Percentiles rank a stretch among this genome's conserved stretches.
These are phyloP conservation scores for Ophiostoma quercus DNA, from an alignment of 2,329 filamentous ascomycete species.

Conservation along the genomic window DNA sequence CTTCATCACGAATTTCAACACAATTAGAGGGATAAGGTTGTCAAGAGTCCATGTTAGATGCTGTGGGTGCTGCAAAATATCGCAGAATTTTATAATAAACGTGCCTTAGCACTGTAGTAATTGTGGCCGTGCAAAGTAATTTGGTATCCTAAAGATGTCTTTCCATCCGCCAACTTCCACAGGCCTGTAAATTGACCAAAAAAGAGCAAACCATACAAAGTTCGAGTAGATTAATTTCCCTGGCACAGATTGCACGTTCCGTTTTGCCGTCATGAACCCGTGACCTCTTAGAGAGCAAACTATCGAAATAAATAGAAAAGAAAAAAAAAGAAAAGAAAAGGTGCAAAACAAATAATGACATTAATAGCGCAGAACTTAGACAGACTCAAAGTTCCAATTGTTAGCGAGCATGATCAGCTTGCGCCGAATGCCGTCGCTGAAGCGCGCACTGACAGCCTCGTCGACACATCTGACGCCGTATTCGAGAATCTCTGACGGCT, in stretches of 20 bases:
- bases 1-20: too few species aligned
- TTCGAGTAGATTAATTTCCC: not conserved
- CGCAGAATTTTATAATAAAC: too few species aligned
- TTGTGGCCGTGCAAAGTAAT: not conserved
- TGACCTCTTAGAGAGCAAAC: not conserved
- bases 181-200: not conserved
- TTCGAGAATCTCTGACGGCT: constrained; percentile 37
- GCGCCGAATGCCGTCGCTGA: constrained; percentile 43
- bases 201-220: not conserved
- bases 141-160: not conserved
- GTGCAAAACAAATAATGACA: not conserved
- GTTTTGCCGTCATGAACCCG: not conserved
- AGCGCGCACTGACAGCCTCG: constrained; percentile 39
- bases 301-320: not conserved
- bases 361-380: not conserved
- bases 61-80: too few species aligned
- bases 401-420: constrained; percentile 39
- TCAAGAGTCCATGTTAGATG: too few species aligned
- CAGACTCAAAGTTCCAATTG: constrained; percentile 35
- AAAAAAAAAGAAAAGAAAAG: not conserved
- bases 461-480: constrained; percentile 41
- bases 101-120: not conserved
- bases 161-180: not conserved
- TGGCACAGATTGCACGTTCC: not conserved
- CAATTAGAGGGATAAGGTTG: too few species aligned